Base-by-base conservation (phyloP, 140 eudicot genomes). In the Cichorium intybus region DNA sequence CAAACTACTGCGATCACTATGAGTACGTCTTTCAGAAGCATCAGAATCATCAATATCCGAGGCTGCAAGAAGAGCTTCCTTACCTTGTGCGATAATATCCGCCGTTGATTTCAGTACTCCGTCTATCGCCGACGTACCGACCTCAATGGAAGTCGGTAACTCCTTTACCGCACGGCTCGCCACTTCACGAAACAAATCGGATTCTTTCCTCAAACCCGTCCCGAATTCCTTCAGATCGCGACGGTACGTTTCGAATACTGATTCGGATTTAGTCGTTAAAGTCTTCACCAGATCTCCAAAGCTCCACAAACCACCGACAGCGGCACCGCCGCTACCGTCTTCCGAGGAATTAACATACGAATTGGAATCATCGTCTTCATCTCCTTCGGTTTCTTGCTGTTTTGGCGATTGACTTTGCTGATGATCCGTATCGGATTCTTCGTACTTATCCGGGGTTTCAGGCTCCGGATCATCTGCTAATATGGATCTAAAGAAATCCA, bases 141-240 rank as follows among this genome's bases (percentile, higher is more conserved):
- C 88, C 47, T 90, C 96, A 34, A 89, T 78, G 6, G 95, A 81
- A 9, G 84, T 37, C 46, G 97, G 97, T 10, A 90, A 74, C 33
- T 90, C 97, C 87, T 87, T 90, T 53, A 87, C 94, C 24, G 89
- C 97, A 20, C 85, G 89, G 69, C 84, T 79, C 5, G 97, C 97
- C 2, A 69, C 93, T 53, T 85, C 96, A 10, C 81, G 82, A 55
- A 88, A 62, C 63, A 86, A 20, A 27, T 74, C 95, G 4, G 97
- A 85, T 60, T 93, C 99, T 20, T 79, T 85, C 57, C 79, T 70
- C 22, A 88, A 66, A 6, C 97, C 99, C 27, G 88, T 64, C 0
- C 86, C 77, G 50, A 93, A 93, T 56, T 93, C 99, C 80, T 86
- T 67, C 7, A 93, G 72, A 78, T 92, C 98, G 17, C 89, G 90